phyloP scores from a whole-genome alignment of 2,329 filamentous ascomycete genomes.

The Teratosphaeria destructans region DNA sequence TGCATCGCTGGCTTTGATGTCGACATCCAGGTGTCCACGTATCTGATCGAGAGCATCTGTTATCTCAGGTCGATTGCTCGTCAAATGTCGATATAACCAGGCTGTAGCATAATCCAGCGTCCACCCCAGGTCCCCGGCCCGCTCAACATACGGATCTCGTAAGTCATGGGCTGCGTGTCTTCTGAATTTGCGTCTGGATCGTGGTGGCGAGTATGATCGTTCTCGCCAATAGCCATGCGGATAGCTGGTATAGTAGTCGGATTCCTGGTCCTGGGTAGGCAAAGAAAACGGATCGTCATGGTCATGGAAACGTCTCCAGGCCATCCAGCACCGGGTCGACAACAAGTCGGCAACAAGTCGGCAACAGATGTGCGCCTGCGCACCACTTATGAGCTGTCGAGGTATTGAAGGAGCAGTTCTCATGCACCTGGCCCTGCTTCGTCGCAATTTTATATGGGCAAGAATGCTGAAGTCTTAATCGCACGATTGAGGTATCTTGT shows the following conservation, averaged over 20 bases:
- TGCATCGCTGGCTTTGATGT: background rate
- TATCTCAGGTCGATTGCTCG: slow-evolving; percentile 14
- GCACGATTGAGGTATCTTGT: background rate
- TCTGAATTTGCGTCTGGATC: background rate
- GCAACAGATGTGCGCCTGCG: background rate
- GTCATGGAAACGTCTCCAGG: background rate
- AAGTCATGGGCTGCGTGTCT: slow-evolving; percentile 4
- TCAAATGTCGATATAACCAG: slow-evolving; percentile 27
- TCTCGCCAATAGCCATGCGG: background rate
- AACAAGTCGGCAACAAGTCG: background rate
- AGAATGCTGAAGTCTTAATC: background rate
- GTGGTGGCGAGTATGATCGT: background rate
- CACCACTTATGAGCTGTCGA: background rate
- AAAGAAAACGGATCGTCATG: background rate
- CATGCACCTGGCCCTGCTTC: background rate
- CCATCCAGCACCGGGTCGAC: background rate
- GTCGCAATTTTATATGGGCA: background rate
- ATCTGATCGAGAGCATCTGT: slow-evolving; percentile 17
- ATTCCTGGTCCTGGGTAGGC: background rate
- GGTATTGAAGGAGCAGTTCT: background rate
- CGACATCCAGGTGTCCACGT: slow-evolving; percentile 8
- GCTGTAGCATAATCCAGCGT: slow-evolving; percentile 33
- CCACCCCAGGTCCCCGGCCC: slow-evolving; percentile 27
- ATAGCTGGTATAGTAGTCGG: background rate
- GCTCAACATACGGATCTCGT: slow-evolving; percentile 13